Evolutionary conservation across 192 early-diverging fungal genomes (phyloP).

Genomic region (Coemansia sp.): DNA sequence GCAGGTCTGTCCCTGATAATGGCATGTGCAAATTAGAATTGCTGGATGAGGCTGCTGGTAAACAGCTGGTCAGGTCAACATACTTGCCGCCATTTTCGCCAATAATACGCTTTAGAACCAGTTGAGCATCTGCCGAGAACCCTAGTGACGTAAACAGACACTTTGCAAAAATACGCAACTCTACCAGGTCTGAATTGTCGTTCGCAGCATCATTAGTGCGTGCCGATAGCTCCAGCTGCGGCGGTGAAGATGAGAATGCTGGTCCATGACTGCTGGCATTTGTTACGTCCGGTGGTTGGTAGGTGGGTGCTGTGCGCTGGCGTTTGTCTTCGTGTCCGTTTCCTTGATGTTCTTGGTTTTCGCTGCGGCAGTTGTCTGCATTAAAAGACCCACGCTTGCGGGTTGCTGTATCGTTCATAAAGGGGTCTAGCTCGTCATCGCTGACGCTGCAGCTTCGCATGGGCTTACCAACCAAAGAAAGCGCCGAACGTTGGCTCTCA

Average conservation of each 20-base stretch:
- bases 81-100: conserved; percentile 29
- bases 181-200: not conserved
- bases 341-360: not conserved
- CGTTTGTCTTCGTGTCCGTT: not conserved
- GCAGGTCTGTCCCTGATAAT: not conserved
- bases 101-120: conserved; percentile 22
- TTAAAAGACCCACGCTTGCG: not conserved
- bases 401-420: not conserved
- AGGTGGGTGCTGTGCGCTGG: not conserved
- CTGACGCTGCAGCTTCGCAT: conserved; percentile 9
- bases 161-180: conserved; percentile 12
- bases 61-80: conserved; percentile 10
- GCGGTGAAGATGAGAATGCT: conserved; percentile 10
- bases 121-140: conserved; percentile 3
- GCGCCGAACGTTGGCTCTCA: not conserved
- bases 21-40: not conserved
- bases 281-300: not conserved
- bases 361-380: not conserved
- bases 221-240: conserved; percentile 12
- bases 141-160: conserved; percentile 46
- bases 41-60: not conserved
- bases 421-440: conserved; percentile 16
- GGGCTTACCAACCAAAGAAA: conserved; percentile 8
- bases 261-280: not conserved
- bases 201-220: not conserved